phyloP scores from a whole-genome alignment of 2,329 filamentous ascomycete species.

The Cordyceps javanica region DNA sequence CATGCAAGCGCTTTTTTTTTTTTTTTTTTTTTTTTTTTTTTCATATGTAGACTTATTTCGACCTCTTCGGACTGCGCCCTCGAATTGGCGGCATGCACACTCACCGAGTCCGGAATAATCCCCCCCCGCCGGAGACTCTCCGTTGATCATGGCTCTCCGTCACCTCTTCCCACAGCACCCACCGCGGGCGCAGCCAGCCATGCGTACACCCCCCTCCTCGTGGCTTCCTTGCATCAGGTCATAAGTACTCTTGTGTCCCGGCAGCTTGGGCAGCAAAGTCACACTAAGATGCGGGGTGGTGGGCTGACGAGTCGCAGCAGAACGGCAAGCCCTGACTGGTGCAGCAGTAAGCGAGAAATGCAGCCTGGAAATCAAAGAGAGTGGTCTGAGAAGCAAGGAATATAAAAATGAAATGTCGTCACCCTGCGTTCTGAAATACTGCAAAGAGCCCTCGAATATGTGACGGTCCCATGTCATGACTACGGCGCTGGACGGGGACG shows the following conservation, averaged over 20 bases:
- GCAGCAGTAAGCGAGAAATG: not conserved
- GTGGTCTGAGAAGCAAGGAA: not conserved
- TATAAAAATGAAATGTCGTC: not conserved
- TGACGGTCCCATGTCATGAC: not conserved
- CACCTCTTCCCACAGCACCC: too few species aligned
- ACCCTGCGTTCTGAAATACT: not conserved
- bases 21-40: too few species aligned
- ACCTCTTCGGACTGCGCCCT: too few species aligned
- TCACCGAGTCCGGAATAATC: too few species aligned
- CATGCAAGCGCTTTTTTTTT: too few species aligned
- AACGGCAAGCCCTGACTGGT: not conserved
- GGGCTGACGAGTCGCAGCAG: not conserved
- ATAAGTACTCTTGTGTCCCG: not conserved
- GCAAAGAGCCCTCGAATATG: not conserved
- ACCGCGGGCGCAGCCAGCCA: too few species aligned
- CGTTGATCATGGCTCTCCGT: too few species aligned
- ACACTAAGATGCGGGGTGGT: not conserved
- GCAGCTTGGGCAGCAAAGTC: conserved; percentile 9
- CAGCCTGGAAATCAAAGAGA: not conserved
- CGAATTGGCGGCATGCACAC: too few species aligned
- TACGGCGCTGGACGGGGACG: not conserved
- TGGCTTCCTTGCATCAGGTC: not conserved
- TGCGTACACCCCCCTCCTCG: not conserved
- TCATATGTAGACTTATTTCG: too few species aligned
- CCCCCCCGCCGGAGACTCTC: too few species aligned